Base-by-base conservation (phyloP, 257 asterid genomes). In the Lavandula angustifolia region DNA sequence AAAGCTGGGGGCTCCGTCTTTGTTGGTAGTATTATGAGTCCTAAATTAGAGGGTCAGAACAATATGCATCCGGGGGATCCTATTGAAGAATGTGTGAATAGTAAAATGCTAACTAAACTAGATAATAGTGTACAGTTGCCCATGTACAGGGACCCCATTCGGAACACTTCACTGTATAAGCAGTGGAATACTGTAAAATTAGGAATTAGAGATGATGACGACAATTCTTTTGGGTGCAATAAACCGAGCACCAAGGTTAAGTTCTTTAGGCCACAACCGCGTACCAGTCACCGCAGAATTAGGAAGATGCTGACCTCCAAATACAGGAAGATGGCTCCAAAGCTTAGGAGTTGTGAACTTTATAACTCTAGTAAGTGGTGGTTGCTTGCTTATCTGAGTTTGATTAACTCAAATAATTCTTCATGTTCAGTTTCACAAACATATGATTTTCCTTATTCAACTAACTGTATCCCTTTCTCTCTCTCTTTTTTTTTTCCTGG, bases 181-280 rank as follows among this genome's bases (percentile, higher is more conserved):
- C 94, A 54, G 66, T 74, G 87, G 86, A 79, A 71, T 61, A 73
- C 62, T 86, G 95, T 94, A 83, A 83, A 90, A 58, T 71, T 94
- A 94, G 97, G 95, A 75, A 78, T 73, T 94, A 94, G 95, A 79
- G 95, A 90, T 87, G 97, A 90, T 82, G 97, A 84, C 80, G 96
- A 94, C 58, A 90, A 94, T 79, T 94, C 79, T 77, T 84, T 78
- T 64, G 76, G 96, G 82, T 90, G 84, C 87, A 81, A 80, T 56
- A 82, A 73, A 62, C 54, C 59, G 46, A 64, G 85, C 90, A 73
- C 96, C 84, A 89, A 73, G 78, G 17, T 78, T 66, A 84, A 89
- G 83, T 78, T 85, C 55, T 85, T 77, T 62, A 80, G 84, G 85
- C 85, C 81, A 60, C 91, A 79, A 54, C 75, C 85, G 16, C 86